Conservation (phyloP, 2,329 filamentous ascomycete species). For the Aspergillus novoparasiticus region DNA sequence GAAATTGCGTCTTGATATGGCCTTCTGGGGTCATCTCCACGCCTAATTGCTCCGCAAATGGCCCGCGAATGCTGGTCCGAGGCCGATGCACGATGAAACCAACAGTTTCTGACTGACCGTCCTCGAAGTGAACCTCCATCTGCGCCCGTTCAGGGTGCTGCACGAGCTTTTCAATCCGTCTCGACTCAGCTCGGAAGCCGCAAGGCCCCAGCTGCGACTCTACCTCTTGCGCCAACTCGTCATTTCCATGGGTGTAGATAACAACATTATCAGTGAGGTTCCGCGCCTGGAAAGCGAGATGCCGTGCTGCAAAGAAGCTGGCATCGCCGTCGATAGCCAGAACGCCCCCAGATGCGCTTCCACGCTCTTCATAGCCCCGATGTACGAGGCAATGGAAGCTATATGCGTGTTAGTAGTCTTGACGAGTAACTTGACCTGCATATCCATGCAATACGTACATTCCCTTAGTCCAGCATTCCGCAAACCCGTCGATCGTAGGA, state of each 20-base stretch:
- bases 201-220: not conserved
- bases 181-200: no score
- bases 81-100: not conserved
- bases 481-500: no score
- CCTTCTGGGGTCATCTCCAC: slow-evolving; percentile 4
- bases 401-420: no score
- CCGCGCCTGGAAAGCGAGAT: not conserved
- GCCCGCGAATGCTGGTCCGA: not conserved
- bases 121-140: no score
- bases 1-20: slow-evolving; percentile 3
- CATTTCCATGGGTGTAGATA: not conserved
- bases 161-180: no score
- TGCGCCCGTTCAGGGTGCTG: no score
- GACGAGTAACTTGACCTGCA: no score
- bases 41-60: slow-evolving; percentile 6
- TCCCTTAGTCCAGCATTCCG: no score
- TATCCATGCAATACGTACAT: no score
- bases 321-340: not conserved
- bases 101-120: no score
- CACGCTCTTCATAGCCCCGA: not conserved
- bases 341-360: not conserved
- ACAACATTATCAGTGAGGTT: not conserved
- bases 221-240: not conserved
- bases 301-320: not conserved
- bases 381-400: not conserved